Conservation (phyloP, 2,329 filamentous ascomycete species). For the Calonectria multiphialidica region DNA sequence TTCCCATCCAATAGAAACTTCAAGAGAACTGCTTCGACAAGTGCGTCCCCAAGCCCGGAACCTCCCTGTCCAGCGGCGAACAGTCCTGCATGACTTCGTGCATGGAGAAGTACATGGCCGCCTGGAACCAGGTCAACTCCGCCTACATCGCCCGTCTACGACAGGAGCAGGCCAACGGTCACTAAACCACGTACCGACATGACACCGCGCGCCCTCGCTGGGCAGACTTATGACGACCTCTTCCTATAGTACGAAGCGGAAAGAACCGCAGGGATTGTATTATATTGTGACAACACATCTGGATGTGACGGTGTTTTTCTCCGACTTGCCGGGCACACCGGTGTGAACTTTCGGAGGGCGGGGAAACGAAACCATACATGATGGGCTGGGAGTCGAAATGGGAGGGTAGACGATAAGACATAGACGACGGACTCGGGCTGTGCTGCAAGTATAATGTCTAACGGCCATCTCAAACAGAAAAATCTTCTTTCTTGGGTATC, state of each 20-base stretch:
- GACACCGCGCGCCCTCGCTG: background rate
- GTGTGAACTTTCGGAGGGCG: background rate
- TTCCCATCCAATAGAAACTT: conserved; percentile 70
- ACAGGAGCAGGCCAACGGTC: conserved; percentile 61
- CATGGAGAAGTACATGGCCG: conserved; percentile 87
- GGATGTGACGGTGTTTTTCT: conserved; percentile 4
- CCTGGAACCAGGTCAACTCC: conserved; percentile 81
- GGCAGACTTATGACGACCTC: conserved; percentile 1
- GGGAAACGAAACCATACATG: conserved; percentile 22
- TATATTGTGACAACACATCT: conserved; percentile 41
- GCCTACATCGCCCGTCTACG: conserved; percentile 75
- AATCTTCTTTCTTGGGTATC: conserved; percentile 46
- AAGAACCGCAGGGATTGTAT: conserved; percentile 36
- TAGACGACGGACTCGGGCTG: conserved; percentile 35
- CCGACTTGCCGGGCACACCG: background rate
- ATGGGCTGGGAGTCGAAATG: conserved; percentile 13
- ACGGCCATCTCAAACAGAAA: conserved; percentile 29
- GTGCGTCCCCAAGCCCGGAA: conserved; percentile 78
- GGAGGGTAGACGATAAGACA: conserved; percentile 32
- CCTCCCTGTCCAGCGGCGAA: conserved; percentile 75
- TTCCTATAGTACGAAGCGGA: conserved; percentile 6
- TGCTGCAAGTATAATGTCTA: conserved; percentile 30
- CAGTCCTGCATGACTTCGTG: conserved; percentile 79
- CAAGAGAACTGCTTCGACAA: conserved; percentile 86
- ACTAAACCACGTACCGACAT: conserved; percentile 19